phyloP scores from a whole-genome alignment of 2,329 filamentous ascomycete genomes.

The Calonectria montana region DNA sequence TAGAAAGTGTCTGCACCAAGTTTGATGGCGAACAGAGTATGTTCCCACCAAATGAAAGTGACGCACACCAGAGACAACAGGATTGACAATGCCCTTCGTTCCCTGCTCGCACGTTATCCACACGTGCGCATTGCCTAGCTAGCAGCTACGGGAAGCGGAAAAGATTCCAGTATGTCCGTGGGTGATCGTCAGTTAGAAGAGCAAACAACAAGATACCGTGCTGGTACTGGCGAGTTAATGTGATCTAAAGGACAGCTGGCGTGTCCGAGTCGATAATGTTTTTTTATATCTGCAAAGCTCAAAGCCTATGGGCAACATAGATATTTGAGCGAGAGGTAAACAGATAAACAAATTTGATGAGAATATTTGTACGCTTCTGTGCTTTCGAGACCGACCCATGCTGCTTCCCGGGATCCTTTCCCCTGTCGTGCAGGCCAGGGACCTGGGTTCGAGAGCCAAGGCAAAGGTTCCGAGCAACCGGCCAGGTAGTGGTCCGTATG shows the following conservation, averaged over 20 bases:
- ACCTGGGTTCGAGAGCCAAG: slow-evolving; percentile 8
- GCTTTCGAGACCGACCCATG: slow-evolving; percentile 15
- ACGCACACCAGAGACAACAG: neutral
- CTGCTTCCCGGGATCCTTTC: slow-evolving; percentile 17
- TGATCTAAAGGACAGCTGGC: neutral
- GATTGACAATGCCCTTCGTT: slow-evolving; percentile 19
- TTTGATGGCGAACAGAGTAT: neutral
- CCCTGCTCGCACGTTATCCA: slow-evolving; percentile 23
- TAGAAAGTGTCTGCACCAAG: neutral
- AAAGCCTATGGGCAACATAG: neutral
- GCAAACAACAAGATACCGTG: neutral
- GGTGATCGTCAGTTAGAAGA: neutral
- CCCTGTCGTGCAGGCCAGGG: slow-evolving; percentile 13
- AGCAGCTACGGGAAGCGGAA: slow-evolving; percentile 20
- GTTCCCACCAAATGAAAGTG: slow-evolving; percentile 1
- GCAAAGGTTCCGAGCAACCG: slow-evolving; percentile 11
- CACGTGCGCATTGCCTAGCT: slow-evolving; percentile 7
- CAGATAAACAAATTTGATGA: neutral
- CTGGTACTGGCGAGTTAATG: neutral
- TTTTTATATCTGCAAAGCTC: neutral
- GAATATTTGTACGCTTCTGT: neutral
- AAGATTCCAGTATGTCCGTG: slow-evolving; percentile 18
- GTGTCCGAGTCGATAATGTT: neutral
- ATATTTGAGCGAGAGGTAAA: slow-evolving; percentile 1
- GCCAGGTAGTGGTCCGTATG: slow-evolving; percentile 10